phyloP scores from a whole-genome alignment of 768 basidiomycete genomes.

The Boletus barrowsii region DNA sequence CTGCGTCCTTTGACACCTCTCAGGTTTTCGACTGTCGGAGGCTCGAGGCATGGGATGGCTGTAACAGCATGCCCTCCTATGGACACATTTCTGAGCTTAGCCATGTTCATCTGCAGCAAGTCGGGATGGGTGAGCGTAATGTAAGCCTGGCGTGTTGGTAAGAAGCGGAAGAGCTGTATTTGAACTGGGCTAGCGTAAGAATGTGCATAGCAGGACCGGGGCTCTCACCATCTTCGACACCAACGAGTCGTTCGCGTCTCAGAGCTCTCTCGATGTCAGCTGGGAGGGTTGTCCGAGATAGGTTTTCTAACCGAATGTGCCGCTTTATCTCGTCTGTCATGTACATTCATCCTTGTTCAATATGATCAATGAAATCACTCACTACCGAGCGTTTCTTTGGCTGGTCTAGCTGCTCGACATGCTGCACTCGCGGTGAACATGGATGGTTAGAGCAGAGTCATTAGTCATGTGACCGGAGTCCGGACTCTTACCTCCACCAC shows the following conservation, averaged over 20 bases:
- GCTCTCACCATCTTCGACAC: constrained; percentile 39
- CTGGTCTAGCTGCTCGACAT: constrained; percentile 11
- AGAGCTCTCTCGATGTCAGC: constrained; percentile 52
- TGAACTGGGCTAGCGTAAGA: constrained; percentile 41
- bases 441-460: not conserved
- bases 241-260: constrained; percentile 40
- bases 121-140: constrained; percentile 52
- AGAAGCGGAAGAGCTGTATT: constrained; percentile 58
- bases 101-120: constrained; percentile 40
- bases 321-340: constrained; percentile 24
- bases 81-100: constrained; percentile 40
- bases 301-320: constrained; percentile 46
- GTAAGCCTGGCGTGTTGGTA: constrained; percentile 56
- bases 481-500: constrained; percentile 28
- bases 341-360: constrained; percentile 4
- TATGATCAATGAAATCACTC: constrained; percentile 1
- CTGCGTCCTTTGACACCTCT: constrained; percentile 42
- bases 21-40: constrained; percentile 23
- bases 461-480: constrained; percentile 27
- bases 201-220: not conserved
- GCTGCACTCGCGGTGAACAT: constrained; percentile 26
- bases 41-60: constrained; percentile 31
- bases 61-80: constrained; percentile 45
- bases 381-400: constrained; percentile 12
- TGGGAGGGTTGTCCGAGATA: constrained; percentile 53